Percentiles rank a stretch among this genome's conserved stretches.
These are phyloP conservation scores for Penicillium samsonianum DNA, from an alignment of 495 filamentous ascomycete species.

Conservation along the genomic window DNA sequence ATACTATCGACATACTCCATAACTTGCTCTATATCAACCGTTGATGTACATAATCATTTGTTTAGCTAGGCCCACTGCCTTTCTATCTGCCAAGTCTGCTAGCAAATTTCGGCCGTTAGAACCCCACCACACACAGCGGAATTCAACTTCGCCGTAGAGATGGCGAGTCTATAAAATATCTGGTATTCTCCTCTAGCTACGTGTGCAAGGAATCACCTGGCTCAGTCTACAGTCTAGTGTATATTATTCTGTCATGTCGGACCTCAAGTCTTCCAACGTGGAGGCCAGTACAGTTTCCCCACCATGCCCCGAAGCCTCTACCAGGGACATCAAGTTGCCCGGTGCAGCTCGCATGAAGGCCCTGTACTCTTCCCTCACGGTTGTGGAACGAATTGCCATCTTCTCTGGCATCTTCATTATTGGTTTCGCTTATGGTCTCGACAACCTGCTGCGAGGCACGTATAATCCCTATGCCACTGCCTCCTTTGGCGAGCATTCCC, in stretches of 20 bases:
- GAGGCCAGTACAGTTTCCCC: neutral
- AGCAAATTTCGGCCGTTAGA: neutral
- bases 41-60: no score
- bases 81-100: no score
- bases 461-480: conserved; percentile 17
- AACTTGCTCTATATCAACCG: no score
- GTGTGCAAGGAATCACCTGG: neutral
- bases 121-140: neutral
- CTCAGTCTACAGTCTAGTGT: neutral
- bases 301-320: neutral
- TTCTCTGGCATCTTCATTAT: conserved; percentile 13
- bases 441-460: conserved; percentile 10
- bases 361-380: conserved; percentile 5
- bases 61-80: no score
- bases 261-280: neutral
- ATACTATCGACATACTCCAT: no score
- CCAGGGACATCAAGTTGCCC: conserved; percentile 1
- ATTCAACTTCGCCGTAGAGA: neutral
- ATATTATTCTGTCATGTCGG: neutral
- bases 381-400: conserved; percentile 5
- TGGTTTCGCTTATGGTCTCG: conserved; percentile 15
- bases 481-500: conserved; percentile 15
- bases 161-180: neutral
- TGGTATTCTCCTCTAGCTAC: neutral
- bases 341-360: conserved; percentile 15